Percentiles rank a stretch among this genome's conserved stretches.
Evolutionary conservation across 2,329 filamentous ascomycete species (phyloP).

Genomic region (Fusarium heterosporum): DNA sequence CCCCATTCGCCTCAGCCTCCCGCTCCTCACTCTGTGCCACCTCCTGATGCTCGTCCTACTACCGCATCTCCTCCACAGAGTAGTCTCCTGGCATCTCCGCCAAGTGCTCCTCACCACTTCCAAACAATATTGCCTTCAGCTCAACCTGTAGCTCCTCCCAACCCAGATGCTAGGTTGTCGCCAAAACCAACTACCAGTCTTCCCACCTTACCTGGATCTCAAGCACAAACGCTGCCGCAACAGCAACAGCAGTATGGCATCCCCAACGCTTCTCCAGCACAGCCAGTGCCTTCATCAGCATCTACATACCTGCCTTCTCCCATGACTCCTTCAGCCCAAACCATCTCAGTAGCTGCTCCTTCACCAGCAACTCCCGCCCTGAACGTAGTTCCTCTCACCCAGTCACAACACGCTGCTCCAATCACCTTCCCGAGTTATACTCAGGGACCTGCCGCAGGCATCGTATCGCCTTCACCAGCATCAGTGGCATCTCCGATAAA

Average conservation of each 20-base stretch:
- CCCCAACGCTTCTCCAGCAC: conserved; percentile 21
- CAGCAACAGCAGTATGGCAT: conserved; percentile 23
- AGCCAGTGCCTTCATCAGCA: conserved; percentile 17
- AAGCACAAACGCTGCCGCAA: conserved; percentile 1
- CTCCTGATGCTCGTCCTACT: conserved; percentile 14
- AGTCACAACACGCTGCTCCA: conserved; percentile 40
- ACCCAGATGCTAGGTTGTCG: conserved; percentile 6
- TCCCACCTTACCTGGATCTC: conserved; percentile 25
- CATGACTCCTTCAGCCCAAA: conserved; percentile 24
- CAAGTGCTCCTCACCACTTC: conserved; percentile 40
- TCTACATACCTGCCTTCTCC: conserved; percentile 30
- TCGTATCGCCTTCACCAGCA: conserved; percentile 9
- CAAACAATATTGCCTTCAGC: conserved; percentile 23
- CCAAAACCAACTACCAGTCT: conserved; percentile 19
- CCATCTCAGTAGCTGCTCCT: conserved; percentile 8
- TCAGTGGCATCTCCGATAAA: conserved; percentile 14
- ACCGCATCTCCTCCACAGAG: conserved; percentile 17
- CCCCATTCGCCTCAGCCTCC: conserved; percentile 38
- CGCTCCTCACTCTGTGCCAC: conserved; percentile 2
- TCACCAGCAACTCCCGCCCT: conserved; percentile 26
- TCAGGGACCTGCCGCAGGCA: conserved; percentile 2
- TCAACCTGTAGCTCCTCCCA: conserved; percentile 4
- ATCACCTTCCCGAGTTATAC: conserved; percentile 27
- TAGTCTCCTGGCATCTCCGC: conserved; percentile 11
- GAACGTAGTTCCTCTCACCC: conserved; percentile 18